Evolutionary conservation across 768 basidiomycete genomes (phyloP).

Genomic region (Artomyces pyxidatus): DNA sequence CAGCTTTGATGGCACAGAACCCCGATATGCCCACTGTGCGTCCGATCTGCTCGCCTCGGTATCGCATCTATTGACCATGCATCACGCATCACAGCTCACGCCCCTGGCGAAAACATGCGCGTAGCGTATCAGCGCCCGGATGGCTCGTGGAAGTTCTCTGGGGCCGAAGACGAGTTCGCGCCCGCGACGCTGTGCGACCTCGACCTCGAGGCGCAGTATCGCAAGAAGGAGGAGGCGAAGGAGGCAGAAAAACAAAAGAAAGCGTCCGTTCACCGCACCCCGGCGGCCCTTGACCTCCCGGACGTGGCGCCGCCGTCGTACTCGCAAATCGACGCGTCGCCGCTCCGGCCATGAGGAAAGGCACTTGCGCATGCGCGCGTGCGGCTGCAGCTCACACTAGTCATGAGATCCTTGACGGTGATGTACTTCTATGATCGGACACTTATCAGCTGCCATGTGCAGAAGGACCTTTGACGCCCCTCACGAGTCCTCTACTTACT

Average conservation of each 20-base stretch:
- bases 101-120: not conserved
- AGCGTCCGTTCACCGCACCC: not conserved
- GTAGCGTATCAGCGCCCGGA: not conserved
- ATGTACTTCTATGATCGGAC: not conserved
- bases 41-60: not conserved
- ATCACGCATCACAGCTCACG: not conserved
- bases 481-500: not conserved
- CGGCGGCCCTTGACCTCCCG: not conserved
- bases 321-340: slow-evolving; percentile 6
- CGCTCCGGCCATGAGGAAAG: not conserved
- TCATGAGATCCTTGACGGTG: not conserved
- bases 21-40: not conserved
- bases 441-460: not conserved
- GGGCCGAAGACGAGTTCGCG: not conserved
- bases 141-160: not conserved
- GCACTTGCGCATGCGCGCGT: not conserved
- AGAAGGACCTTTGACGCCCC: not conserved
- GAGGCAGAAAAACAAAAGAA: not conserved
- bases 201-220: slow-evolving; percentile 11
- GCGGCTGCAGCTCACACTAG: no score
- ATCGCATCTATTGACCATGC: not conserved
- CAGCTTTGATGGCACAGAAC: not conserved
- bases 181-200: not conserved
- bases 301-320: slow-evolving; percentile 8
- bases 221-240: not conserved